Base-by-base conservation (phyloP, 2,329 filamentous ascomycete genomes). In the Sarocladiaceae sp. region DNA sequence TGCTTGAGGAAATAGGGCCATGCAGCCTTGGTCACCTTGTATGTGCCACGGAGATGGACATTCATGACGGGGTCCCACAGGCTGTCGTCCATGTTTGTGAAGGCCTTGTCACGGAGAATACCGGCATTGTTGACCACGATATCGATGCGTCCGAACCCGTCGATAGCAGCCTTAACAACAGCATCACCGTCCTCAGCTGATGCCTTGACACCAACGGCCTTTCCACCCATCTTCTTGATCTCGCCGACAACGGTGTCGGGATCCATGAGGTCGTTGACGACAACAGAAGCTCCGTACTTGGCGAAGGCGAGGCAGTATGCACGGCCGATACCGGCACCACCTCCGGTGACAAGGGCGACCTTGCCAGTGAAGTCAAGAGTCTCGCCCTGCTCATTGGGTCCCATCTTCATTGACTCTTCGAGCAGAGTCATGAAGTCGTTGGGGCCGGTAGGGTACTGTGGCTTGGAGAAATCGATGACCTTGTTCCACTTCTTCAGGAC, bases 1-100 rank as follows among this genome's bases (percentile, higher is more conserved):
- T 99, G 94, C 81, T 97, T 96, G 50, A 97, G 79, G 79, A 99
- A 89, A 72, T 95, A 88, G 49, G 94, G 94, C 91, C 93, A 99
- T 18, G 94, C 94, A 56, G 94, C 94, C 82, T 96, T 97, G 66
- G 90, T 93, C 59, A 93, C 84, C 77, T 96, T 96, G 78, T 96
- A 99, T 56, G 94, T 99, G 60, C 94, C 93, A 60, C 90, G 83
- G 42, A 96, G 82, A 71, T 99, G 94, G 52, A 97, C 91, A 62
- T 91, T 88, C 73, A 97, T 73, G 63, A 99, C 92, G 53, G 89
- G 82, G 63, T 97, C 85, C 92, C 94, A 99, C 64, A 91, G 81
- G 65, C 83, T 86, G 67, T 99, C 94, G 55, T 92, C 89, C 93
- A 99, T 97, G 78, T 97, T 97, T 71, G 80, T 80, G 71, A 99